Conservation (phyloP, 75 land plant genomes). For the Pinus tabuliformis region DNA sequence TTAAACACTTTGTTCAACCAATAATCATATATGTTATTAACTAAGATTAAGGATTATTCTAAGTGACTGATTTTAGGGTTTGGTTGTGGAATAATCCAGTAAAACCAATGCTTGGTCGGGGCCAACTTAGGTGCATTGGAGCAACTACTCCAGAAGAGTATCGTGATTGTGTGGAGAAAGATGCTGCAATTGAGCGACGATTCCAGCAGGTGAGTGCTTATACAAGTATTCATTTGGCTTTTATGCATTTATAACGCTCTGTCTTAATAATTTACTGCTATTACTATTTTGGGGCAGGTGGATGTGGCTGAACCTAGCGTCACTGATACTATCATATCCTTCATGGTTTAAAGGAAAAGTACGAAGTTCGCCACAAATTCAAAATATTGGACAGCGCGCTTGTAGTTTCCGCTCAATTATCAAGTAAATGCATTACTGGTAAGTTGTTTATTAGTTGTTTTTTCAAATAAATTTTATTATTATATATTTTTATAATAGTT, state of each 20-base stretch:
- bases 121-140: constrained; percentile 92
- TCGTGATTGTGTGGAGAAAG: constrained; percentile 96
- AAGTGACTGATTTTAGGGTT: not conserved
- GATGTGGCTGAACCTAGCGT: constrained; percentile 95
- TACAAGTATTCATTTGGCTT: not conserved
- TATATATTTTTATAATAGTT: too few species aligned
- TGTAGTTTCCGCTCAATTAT: constrained; percentile 88
- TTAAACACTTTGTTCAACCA: not conserved
- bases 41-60: not conserved
- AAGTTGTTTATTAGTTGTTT: constrained; percentile 9
- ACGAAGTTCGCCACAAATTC: constrained; percentile 97
- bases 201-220: constrained; percentile 65
- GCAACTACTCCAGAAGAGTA: constrained; percentile 96
- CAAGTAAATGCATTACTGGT: constrained; percentile 85
- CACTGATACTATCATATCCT: constrained; percentile 82
- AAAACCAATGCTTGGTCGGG: constrained; percentile 98
- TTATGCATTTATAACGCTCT: not conserved
- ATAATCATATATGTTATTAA: not conserved
- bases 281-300: constrained; percentile 34
- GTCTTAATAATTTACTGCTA: not conserved
- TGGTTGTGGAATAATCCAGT: not conserved
- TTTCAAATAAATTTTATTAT: too few species aligned
- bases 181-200: constrained; percentile 96
- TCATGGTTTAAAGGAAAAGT: constrained; percentile 88
- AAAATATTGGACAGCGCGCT: constrained; percentile 87